Conservation (phyloP, 2,329 filamentous ascomycete species). For the Orbilia blumenaviensis region DNA sequence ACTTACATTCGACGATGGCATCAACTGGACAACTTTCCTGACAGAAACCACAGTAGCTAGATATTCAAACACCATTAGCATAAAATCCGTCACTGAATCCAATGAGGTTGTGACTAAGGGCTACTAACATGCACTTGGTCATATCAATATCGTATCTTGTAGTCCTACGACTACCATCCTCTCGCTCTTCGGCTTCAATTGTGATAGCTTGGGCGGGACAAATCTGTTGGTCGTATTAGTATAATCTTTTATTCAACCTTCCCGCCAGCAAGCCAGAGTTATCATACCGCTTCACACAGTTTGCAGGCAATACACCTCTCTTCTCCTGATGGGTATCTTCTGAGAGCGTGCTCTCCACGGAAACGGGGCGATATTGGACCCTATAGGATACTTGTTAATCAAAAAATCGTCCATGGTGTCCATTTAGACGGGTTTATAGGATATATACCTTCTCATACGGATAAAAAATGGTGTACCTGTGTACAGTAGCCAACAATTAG, state of each 20-base stretch:
- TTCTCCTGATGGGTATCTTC: conserved; percentile 95
- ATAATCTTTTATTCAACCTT: not conserved
- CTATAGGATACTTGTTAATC: conserved; percentile 59
- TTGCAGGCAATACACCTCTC: conserved; percentile 99
- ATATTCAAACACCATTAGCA: not conserved
- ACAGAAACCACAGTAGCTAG: conserved; percentile 68
- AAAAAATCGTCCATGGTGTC: not conserved
- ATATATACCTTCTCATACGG: conserved; percentile 88
- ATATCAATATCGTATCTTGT: conserved; percentile 99
- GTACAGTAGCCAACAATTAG: not conserved
- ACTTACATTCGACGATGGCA: conserved; percentile 79
- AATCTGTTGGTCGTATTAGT: conserved; percentile 66
- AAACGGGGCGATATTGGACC: conserved; percentile 97
- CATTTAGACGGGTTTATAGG: not conserved
- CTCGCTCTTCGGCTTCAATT: conserved; percentile 97
- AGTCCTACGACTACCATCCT: conserved; percentile 91
- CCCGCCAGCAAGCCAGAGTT: not conserved
- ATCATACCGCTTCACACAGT: conserved; percentile 84
- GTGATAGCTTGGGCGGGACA: conserved; percentile 98
- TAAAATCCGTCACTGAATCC: not conserved
- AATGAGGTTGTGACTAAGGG: not conserved
- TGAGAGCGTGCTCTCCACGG: conserved; percentile 95
- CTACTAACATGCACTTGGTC: conserved; percentile 87
- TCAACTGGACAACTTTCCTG: conserved; percentile 99
- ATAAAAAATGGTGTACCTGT: conserved; percentile 96